Percentiles rank a stretch among this genome's conserved stretches.
phyloP scores from a whole-genome alignment of 2,329 filamentous ascomycete genomes.

The Lachnellula cervina region DNA sequence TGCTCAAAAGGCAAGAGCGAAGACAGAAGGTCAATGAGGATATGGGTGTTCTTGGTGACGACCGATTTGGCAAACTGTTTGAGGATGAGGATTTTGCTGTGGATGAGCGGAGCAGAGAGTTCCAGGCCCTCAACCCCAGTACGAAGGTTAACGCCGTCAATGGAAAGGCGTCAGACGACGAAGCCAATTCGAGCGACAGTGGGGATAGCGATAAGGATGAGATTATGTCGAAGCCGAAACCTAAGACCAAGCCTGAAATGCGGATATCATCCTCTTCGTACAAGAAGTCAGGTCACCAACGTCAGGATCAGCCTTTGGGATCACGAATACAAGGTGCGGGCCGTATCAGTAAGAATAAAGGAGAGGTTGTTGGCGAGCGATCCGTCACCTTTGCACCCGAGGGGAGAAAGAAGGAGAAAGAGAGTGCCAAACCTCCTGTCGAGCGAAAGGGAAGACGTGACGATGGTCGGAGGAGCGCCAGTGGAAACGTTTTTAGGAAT shows the following conservation, averaged over 20 bases:
- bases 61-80: constrained; percentile 84
- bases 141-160: constrained; percentile 44
- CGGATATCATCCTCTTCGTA: constrained; percentile 66
- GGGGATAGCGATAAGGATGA: constrained; percentile 43
- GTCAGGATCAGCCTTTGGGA: constrained; percentile 51
- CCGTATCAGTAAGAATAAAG: constrained; percentile 41
- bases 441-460: constrained; percentile 28
- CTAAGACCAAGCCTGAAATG: constrained; percentile 43
- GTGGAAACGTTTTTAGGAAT: constrained; percentile 67
- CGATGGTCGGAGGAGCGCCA: constrained; percentile 61
- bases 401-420: constrained; percentile 47
- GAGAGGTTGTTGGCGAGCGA: constrained; percentile 56
- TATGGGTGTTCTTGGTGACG: constrained; percentile 70
- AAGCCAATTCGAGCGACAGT: constrained; percentile 38
- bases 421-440: constrained; percentile 18
- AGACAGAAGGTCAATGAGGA: constrained; percentile 52
- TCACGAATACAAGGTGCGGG: constrained; percentile 48
- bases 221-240: constrained; percentile 29
- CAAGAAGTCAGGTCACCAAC: constrained; percentile 51
- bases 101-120: constrained; percentile 84
- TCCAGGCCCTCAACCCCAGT: constrained; percentile 83
- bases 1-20: constrained; percentile 60
- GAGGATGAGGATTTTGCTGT: constrained; percentile 90
- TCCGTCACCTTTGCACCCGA: constrained; percentile 70
- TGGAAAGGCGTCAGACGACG: constrained; percentile 35